Evolutionary conservation across 2,329 filamentous ascomycete species (phyloP), one percentile per base, ranked within the genome.

Genomic region (Coniochaeta sp.): DNA sequence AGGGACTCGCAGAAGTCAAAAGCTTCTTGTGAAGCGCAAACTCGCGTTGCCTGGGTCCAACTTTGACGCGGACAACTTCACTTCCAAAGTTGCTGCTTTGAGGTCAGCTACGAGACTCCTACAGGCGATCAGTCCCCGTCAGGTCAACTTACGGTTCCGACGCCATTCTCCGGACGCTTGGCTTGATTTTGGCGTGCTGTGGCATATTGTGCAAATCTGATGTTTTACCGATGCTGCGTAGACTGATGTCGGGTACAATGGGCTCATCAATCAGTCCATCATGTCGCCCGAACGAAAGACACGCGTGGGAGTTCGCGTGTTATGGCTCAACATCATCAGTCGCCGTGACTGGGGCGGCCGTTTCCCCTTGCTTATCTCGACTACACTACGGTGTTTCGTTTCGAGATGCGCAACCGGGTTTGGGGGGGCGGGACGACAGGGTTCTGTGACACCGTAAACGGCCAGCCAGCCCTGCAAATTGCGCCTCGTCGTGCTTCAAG

Each of bases 1-100:
- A 82, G 42, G 72, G 64, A 28, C 79, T 81, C 26, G 73, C 73
- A 42, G 74, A 72, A 65, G 76, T 79, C 24, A 84, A 73, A 14
- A 80, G 75, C 44, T 72, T 73, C 38, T 65, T 64, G 66, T 70
- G 69, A 5, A 73, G 64, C 9, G 60, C 65, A 60, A 73, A 73
- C 61, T 71, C 67, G 34, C 67, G 63, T 58, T 69, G 67, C 30
- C 58, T 50, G 1, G 63, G 63, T n/a, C 71, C 71, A n/a, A 73
- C 69, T 40, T 72, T 61, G 19, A 73, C 67, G 30, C 61, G 66
- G 24, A 72, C 65, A 12, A 65, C 63, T 24, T 69, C 67, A 55
- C 59, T 61, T 30, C 64, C 67, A 38, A 65, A 60, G 0, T 62
- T 52, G 28, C 64, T 66, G 57, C 26, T 52, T 24, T 40, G 54